A percentile compares a stretch with the other conserved stretches of the same genome.
These are phyloP conservation scores for Carnegiea gigantea DNA, from an alignment of 179 eudicot genomes.

Conservation along the genomic window DNA sequence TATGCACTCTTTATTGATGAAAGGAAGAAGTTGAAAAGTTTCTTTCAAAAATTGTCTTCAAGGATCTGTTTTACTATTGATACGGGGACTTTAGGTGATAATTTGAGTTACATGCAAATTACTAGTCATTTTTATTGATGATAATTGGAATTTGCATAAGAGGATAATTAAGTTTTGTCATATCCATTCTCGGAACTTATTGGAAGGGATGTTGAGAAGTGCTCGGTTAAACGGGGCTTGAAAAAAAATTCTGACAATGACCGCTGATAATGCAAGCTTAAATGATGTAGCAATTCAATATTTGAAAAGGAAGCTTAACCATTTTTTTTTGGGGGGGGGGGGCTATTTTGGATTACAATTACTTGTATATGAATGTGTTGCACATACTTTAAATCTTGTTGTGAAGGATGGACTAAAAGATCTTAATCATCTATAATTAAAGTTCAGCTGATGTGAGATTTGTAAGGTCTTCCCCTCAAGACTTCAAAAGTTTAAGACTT, in stretches of 20 bases:
- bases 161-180: conserved; percentile 23
- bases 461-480: neutral
- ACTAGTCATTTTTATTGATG: conserved; percentile 26
- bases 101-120: neutral
- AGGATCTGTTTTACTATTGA: conserved; percentile 20
- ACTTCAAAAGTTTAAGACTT: conserved; percentile 11
- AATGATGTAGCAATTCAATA: neutral
- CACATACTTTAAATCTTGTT: conserved; percentile 9
- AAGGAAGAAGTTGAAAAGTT: conserved; percentile 8
- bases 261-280: no score
- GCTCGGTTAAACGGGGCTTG: conserved; percentile 11
- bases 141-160: conserved; percentile 22
- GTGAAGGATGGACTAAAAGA: conserved; percentile 9
- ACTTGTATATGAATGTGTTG: conserved; percentile 20
- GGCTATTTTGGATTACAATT: neutral
- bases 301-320: no score
- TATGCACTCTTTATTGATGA: neutral
- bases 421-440: neutral
- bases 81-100: conserved; percentile 19
- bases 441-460: conserved; percentile 11
- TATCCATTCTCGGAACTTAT: conserved; percentile 23
- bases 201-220: conserved; percentile 14
- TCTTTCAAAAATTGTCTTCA: conserved; percentile 3
- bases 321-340: neutral
- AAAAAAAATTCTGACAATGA: conserved; percentile 13